Evolutionary conservation across 1,284 basidiomycete genomes (phyloP).

Genomic region (Polyporus tsugae): DNA sequence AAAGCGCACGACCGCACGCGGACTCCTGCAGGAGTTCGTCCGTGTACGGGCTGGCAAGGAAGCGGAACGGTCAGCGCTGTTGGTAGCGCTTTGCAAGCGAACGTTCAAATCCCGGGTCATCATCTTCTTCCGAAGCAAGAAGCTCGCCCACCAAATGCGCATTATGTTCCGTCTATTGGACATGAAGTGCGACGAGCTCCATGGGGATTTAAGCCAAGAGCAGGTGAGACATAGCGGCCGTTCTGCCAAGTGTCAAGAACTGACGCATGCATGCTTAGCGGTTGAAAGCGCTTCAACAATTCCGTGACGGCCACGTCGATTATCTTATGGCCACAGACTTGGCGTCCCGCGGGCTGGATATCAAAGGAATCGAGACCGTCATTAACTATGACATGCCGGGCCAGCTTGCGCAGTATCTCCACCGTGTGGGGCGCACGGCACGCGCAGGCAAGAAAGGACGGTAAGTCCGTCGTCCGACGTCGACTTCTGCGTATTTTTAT

Average conservation of each 20-base stretch:
- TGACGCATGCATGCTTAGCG: constrained; percentile 58
- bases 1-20: constrained; percentile 87
- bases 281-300: constrained; percentile 84
- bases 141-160: constrained; percentile 95
- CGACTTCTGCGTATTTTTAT: neutral
- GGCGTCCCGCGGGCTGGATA: constrained; percentile 95
- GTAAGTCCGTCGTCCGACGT: constrained; percentile 51
- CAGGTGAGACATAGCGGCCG: constrained; percentile 63
- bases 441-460: constrained; percentile 93
- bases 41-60: constrained; percentile 84
- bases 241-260: neutral
- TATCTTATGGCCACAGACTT: constrained; percentile 97
- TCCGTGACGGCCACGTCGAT: constrained; percentile 87
- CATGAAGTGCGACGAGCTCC: constrained; percentile 90
- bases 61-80: constrained; percentile 83
- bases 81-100: constrained; percentile 87
- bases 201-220: constrained; percentile 96
- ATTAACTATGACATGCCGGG: constrained; percentile 99
- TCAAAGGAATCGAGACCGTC: constrained; percentile 97
- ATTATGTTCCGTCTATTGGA: constrained; percentile 91
- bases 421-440: constrained; percentile 96
- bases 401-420: constrained; percentile 93
- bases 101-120: constrained; percentile 89
- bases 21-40: constrained; percentile 96
- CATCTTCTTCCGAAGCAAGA: constrained; percentile 96